Conservation (phyloP, 1,284 basidiomycete species). For the Apiotrichum sp. region DNA sequence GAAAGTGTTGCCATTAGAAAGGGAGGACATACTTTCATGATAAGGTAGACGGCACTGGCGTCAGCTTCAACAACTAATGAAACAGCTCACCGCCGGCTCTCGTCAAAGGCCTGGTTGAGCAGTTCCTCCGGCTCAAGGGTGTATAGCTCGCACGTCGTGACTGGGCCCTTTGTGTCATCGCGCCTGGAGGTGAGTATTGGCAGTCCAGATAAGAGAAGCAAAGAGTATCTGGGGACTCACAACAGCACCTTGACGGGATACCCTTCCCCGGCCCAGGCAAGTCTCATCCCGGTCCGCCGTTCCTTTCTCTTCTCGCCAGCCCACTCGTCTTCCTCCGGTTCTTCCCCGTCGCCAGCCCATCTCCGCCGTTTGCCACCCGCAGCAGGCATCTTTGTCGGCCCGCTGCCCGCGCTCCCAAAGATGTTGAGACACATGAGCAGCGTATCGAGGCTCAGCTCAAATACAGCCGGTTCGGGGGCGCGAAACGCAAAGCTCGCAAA, state of each 20-base stretch:
- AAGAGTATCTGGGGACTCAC: constrained; percentile 51
- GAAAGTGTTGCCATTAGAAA: too few relatives aligned
- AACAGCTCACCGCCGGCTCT: constrained; percentile 56
- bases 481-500: constrained; percentile 69
- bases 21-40: constrained; percentile 62
- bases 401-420: constrained; percentile 60
- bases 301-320: constrained; percentile 10
- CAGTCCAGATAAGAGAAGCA: too few relatives aligned
- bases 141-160: constrained; percentile 78
- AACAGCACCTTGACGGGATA: constrained; percentile 71
- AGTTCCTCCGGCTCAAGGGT: constrained; percentile 78
- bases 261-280: constrained; percentile 73
- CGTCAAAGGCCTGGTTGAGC: constrained; percentile 71
- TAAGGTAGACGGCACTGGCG: constrained; percentile 66
- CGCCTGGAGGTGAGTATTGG: constrained; percentile 52
- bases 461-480: constrained; percentile 46
- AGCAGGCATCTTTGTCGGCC: background rate
- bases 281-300: constrained; percentile 66
- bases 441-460: constrained; percentile 75
- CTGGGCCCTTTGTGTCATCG: constrained; percentile 75
- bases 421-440: constrained; percentile 85
- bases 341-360: constrained; percentile 50
- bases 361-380: constrained; percentile 18
- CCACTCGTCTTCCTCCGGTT: constrained; percentile 38
- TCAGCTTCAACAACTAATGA: background rate